Conservation (phyloP, 441 rosid species). For the Mallotus repandus region DNA sequence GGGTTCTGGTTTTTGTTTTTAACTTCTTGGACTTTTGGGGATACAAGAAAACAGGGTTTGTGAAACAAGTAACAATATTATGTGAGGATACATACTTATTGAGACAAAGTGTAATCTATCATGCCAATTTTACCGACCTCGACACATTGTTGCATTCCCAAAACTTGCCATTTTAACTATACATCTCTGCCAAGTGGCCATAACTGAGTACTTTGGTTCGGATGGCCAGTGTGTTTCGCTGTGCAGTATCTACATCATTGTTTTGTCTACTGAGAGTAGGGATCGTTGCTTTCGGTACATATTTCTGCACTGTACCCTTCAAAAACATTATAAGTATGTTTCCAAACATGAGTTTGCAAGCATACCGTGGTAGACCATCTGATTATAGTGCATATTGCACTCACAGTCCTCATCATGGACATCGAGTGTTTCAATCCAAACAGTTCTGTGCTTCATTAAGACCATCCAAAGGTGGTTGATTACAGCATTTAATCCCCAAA, state of each 20-base stretch:
- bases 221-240: no score
- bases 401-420: no score
- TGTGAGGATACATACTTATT: neutral
- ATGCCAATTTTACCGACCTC: neutral
- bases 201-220: neutral
- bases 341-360: no score
- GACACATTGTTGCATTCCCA: neutral
- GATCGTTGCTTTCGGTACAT: no score
- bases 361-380: no score
- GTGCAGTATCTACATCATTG: no score
- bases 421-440: neutral
- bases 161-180: neutral
- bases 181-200: neutral
- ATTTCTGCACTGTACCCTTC: no score
- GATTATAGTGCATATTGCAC: no score
- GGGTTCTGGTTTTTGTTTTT: constrained; percentile 5
- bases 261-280: no score
- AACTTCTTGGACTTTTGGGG: neutral
- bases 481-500: no score
- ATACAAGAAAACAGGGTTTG: neutral
- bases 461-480: no score
- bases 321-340: no score
- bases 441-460: neutral
- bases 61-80: neutral
- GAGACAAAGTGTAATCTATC: neutral